Conservation (phyloP, 2,329 filamentous ascomycete species). For the Alternaria burnsii region DNA sequence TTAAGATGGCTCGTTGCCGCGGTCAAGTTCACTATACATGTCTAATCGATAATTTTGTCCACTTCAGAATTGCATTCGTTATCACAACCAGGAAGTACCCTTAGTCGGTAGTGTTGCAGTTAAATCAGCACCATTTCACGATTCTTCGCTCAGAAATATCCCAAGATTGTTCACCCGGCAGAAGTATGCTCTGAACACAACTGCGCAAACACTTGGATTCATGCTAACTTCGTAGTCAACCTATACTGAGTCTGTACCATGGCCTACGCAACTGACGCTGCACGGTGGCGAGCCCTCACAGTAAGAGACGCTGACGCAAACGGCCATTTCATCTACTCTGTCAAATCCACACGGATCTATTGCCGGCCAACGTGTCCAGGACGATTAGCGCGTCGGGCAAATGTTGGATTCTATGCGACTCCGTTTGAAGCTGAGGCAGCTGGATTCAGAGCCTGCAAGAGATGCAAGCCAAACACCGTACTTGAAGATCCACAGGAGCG, state of each 20-base stretch:
- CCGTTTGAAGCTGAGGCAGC: constrained; percentile 57
- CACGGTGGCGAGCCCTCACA: constrained; percentile 54
- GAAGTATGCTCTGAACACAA: background rate
- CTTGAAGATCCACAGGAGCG: constrained; percentile 55
- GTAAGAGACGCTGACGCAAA: constrained; percentile 56
- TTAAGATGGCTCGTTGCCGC: background rate
- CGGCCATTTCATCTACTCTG: constrained; percentile 63
- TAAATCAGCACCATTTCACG: background rate
- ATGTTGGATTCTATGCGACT: constrained; percentile 64
- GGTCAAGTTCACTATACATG: background rate
- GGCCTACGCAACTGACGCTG: constrained; percentile 43
- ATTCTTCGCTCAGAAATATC: background rate
- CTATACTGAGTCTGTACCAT: constrained; percentile 17
- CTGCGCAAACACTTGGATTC: background rate
- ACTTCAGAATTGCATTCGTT: background rate
- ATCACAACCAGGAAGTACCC: no score
- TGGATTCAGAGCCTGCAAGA: constrained; percentile 66
- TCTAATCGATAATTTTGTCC: background rate
- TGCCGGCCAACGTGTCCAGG: constrained; percentile 69
- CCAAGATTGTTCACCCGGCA: background rate
- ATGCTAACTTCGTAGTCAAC: background rate
- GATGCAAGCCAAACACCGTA: constrained; percentile 60
- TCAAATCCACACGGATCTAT: constrained; percentile 66
- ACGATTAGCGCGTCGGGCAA: constrained; percentile 66
- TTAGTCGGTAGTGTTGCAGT: background rate